Evolutionary conservation across 352 stramenopile species (phyloP), one percentile per base, ranked within the genome.

Genomic region (Phytophthora syringae): DNA sequence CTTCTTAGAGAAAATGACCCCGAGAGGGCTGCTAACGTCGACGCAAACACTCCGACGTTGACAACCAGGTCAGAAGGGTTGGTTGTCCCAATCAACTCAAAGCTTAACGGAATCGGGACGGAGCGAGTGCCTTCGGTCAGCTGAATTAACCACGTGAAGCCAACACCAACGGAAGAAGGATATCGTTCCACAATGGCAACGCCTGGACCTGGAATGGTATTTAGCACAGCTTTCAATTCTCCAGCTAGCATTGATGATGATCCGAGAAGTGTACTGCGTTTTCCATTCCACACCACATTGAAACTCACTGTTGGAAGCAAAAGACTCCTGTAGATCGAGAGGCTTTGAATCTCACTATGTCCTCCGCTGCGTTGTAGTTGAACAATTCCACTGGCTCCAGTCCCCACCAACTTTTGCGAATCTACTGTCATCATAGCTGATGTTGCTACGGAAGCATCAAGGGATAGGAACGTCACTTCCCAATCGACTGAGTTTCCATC

Each of bases 1-100:
- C 47, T 70, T n/a, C 52, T 15, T 13, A 97, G 27, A 16, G 58
- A 72, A 71, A 96, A 97, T 6, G 67, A 71, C 2, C 89, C 90
- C 49, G 67, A 72, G 1, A 90, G 32, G 7, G 70, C 22, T 10
- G n/a, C 24, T 30, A 79, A 52, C 5, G 70, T 89, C 6, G 76
- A 78, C 10, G 60, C 0, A 16, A 58, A 74, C 10, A 28, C 28
- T 11, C 34, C 48, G 16, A 86, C 64, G 9, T 50, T 39, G 2
- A 84, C 64, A 24, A 73, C 42, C 4, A 86, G 34, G 15, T 66
- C 76, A 5, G 67, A 43, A 6, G 72, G 72, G 12, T 54, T 55
- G 7, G 6, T 18, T 13, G 27, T 32, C 22, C 27, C 67, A 13
- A 66, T 24, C 13, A 86, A 73, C 30, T 71, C 63, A n/a, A 79